A percentile compares a stretch with the other conserved stretches of the same genome.
These are phyloP conservation scores for Dissophora ornata DNA, from an alignment of 192 early-diverging fungal species.

Conservation along the genomic window DNA sequence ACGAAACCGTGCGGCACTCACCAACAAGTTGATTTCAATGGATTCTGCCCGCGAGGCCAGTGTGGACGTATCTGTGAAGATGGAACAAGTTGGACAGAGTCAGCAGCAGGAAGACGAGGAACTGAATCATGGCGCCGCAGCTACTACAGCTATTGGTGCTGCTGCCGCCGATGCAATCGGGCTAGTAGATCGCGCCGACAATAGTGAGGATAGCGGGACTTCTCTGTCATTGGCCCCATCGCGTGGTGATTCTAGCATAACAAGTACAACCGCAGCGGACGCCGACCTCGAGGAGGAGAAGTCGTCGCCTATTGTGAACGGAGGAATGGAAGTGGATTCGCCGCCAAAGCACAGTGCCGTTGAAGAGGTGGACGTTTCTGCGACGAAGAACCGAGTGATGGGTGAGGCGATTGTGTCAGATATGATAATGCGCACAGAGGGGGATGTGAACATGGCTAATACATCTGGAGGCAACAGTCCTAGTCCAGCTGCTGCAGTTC, in stretches of 20 bases:
- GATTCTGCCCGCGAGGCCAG: conserved; percentile 18
- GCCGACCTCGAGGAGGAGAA: too few species aligned
- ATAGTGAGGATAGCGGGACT: conserved; percentile 29
- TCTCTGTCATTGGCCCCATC: conserved; percentile 27
- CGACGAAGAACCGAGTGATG: not conserved
- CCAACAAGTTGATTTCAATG: not conserved
- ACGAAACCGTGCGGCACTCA: conserved; percentile 11
- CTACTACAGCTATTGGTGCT: too few species aligned
- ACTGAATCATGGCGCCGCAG: not conserved
- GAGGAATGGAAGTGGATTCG: conserved; percentile 11
- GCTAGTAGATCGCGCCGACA: not conserved
- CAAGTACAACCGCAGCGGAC: not conserved
- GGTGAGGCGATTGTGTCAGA: not conserved
- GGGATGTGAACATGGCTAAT: too few species aligned
- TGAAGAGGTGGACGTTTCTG: not conserved
- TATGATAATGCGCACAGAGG: not conserved
- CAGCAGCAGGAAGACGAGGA: conserved; percentile 3
- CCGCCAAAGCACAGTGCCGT: not conserved
- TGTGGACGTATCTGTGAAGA: conserved; percentile 3
- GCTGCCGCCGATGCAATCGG: not conserved
- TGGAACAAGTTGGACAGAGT: conserved; percentile 3
- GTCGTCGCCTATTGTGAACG: not conserved
- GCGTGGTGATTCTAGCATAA: conserved; percentile 4
- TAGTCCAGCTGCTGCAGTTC: not conserved
- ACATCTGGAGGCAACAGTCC: not conserved